Percentiles rank a stretch among this genome's conserved stretches.
Conservation (phyloP, 768 basidiomycete genomes). For the Tricholoma flavovirens region DNA sequence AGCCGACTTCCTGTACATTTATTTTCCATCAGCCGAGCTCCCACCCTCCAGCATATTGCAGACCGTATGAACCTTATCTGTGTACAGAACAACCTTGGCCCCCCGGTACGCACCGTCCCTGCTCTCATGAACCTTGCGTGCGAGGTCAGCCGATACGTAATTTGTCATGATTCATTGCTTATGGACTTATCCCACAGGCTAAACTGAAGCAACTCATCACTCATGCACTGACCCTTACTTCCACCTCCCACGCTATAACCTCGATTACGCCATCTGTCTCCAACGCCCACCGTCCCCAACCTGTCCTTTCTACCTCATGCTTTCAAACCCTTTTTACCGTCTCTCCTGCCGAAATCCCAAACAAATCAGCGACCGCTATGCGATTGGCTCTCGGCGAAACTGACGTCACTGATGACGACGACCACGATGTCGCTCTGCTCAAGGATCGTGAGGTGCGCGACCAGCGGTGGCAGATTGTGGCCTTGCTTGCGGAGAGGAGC, state of each 20-base stretch:
- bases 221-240: conserved; percentile 71
- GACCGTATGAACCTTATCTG: conserved; percentile 80
- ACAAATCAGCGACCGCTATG: conserved; percentile 73
- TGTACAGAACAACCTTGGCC: conserved; percentile 64
- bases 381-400: conserved; percentile 55
- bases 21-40: conserved; percentile 66
- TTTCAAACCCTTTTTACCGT: conserved; percentile 77
- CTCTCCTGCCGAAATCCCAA: conserved; percentile 72
- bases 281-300: conserved; percentile 30
- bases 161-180: not conserved
- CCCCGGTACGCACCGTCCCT: conserved; percentile 58
- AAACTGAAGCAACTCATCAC: conserved; percentile 82
- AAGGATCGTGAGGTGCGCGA: conserved; percentile 64
- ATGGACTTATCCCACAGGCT: conserved; percentile 38
- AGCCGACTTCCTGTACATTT: conserved; percentile 67
- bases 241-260: conserved; percentile 68
- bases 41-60: conserved; percentile 69
- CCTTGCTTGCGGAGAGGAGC: conserved; percentile 67
- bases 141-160: conserved; percentile 44
- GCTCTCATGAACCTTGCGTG: conserved; percentile 71
- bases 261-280: conserved; percentile 65
- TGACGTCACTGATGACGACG: conserved; percentile 45
- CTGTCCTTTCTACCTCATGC: conserved; percentile 58
- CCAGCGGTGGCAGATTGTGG: conserved; percentile 73
- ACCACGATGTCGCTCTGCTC: conserved; percentile 44